phyloP scores from a whole-genome alignment of 2,329 filamentous ascomycete species.

The Alternaria tenuissima region DNA sequence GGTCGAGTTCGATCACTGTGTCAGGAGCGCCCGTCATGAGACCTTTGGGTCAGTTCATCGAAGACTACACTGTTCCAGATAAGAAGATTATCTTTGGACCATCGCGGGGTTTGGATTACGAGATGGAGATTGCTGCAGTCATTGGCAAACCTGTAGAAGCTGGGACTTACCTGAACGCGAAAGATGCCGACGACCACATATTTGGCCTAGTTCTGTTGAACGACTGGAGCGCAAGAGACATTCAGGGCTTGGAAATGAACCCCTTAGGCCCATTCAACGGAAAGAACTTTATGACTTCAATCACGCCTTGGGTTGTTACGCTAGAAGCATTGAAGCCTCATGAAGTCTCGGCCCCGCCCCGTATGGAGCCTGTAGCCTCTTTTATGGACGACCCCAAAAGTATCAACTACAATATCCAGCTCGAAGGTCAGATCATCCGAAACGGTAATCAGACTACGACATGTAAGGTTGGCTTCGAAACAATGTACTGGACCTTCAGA shows the following conservation, averaged over 20 bases:
- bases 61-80: conserved; percentile 47
- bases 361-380: conserved; percentile 29
- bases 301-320: conserved; percentile 70
- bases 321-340: conserved; percentile 63
- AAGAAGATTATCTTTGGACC: conserved; percentile 61
- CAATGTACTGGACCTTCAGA: conserved; percentile 57
- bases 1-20: conserved; percentile 60
- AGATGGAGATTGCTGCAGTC: conserved; percentile 60
- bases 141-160: conserved; percentile 53
- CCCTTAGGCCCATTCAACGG: conserved; percentile 68
- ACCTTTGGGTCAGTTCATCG: conserved; percentile 39
- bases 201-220: conserved; percentile 71
- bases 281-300: conserved; percentile 67
- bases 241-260: conserved; percentile 68
- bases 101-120: conserved; percentile 56
- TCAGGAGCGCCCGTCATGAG: conserved; percentile 52
- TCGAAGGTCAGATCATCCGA: conserved; percentile 33
- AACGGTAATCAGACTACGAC: conserved; percentile 29
- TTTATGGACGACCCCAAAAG: conserved; percentile 37
- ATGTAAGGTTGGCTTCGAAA: conserved; percentile 47
- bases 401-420: conserved; percentile 37
- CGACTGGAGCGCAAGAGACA: conserved; percentile 70
- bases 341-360: conserved; percentile 29
- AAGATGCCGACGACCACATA: conserved; percentile 61
- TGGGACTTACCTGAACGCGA: conserved; percentile 52